These are phyloP conservation scores for Platanus orientalis DNA, from an alignment of 164 flowering plant species.

Conservation along the genomic window DNA sequence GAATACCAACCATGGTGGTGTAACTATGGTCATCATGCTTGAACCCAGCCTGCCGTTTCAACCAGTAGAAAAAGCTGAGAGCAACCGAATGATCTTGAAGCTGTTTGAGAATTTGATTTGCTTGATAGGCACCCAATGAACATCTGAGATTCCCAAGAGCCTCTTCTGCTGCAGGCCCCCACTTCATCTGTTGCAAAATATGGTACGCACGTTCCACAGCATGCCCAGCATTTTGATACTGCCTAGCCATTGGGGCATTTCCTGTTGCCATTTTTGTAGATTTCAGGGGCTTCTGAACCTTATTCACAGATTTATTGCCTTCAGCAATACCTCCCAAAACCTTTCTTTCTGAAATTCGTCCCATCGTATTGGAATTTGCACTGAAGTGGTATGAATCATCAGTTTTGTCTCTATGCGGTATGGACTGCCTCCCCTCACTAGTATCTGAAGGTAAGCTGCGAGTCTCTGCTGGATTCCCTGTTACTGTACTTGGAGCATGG, in stretches of 20 bases:
- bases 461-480: conserved; percentile 29
- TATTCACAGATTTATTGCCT: conserved; percentile 11
- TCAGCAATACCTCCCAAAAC: conserved; percentile 12
- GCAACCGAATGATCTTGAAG: conserved; percentile 78
- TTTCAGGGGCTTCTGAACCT: conserved; percentile 26
- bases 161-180: conserved; percentile 80
- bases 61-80: conserved; percentile 81
- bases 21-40: conserved; percentile 95
- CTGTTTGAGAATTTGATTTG: conserved; percentile 87
- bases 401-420: conserved; percentile 36
- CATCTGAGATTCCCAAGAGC: conserved; percentile 57
- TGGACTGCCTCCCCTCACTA: conserved; percentile 28
- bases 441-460: conserved; percentile 22
- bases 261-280: conserved; percentile 27
- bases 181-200: conserved; percentile 43
- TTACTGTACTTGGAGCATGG: conserved; percentile 21
- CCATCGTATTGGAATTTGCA: conserved; percentile 25
- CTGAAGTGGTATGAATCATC: conserved; percentile 21
- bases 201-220: conserved; percentile 46
- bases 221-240: conserved; percentile 22
- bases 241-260: conserved; percentile 28
- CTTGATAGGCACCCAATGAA: conserved; percentile 74
- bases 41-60: conserved; percentile 67
- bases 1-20: conserved; percentile 95
- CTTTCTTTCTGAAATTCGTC: conserved; percentile 30